A percentile compares a stretch with the other conserved stretches of the same genome.
Evolutionary conservation across 306 rosid species (phyloP).

Genomic region (Mimosa bimucronata): DNA sequence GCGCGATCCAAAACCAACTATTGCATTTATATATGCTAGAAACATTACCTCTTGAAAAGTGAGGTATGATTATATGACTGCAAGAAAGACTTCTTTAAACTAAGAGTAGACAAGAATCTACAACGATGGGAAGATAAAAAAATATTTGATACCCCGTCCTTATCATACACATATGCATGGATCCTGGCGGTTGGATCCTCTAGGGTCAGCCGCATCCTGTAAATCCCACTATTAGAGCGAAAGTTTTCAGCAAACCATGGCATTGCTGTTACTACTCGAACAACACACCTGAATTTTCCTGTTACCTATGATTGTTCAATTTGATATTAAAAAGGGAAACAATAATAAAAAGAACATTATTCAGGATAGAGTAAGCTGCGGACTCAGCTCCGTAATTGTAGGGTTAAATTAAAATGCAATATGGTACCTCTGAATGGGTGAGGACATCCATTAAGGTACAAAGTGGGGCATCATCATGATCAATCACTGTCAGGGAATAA

Average conservation of each 20-base stretch:
- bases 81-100: neutral
- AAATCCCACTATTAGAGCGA: slow-evolving; percentile 39
- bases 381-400: neutral
- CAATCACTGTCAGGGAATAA: slow-evolving; percentile 45
- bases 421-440: slow-evolving; percentile 56
- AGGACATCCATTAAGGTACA: slow-evolving; percentile 67
- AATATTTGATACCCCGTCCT: slow-evolving; percentile 66
- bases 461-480: slow-evolving; percentile 29
- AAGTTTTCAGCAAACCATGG: slow-evolving; percentile 54
- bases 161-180: slow-evolving; percentile 55
- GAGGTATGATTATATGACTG: neutral
- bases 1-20: neutral
- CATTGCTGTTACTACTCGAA: slow-evolving; percentile 32
- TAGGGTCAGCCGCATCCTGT: slow-evolving; percentile 57
- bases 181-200: slow-evolving; percentile 88
- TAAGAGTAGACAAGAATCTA: slow-evolving; percentile 5
- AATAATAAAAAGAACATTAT: neutral
- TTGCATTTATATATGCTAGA: neutral
- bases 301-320: slow-evolving; percentile 50
- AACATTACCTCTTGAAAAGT: neutral
- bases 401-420: slow-evolving; percentile 18
- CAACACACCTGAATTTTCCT: slow-evolving; percentile 62
- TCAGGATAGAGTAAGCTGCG: neutral
- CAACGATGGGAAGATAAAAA: neutral
- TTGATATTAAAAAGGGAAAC: neutral